Base-by-base conservation (phyloP, 2,329 filamentous ascomycete species). In the Lecanosticta acicola region DNA sequence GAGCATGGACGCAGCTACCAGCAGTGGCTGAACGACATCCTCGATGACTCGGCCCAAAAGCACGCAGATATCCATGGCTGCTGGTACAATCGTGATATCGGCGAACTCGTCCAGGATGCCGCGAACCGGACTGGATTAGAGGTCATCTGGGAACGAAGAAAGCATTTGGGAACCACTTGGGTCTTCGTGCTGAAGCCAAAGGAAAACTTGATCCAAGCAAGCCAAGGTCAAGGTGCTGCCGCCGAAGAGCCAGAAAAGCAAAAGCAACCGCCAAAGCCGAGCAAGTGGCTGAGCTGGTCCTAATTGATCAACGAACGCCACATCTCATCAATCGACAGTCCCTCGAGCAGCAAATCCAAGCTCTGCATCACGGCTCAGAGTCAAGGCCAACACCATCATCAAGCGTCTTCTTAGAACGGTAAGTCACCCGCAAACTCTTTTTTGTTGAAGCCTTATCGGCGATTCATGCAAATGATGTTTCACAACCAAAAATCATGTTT, bases 81-180 rank as follows among this genome's bases (percentile, higher is more conserved):
- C 54, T 76, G 72, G 71, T 75, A 69, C 68, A 75, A 76, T 53
- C 72, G 72, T 51, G 73, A 76, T 43, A 73, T 76, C 52, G 71
- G 68, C 5, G 64, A 62, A 45, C 68, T 76, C 44, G 71, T 75
- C 8, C 60, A 69, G 39, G 64, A 70, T n/a, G 73, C 70, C 43
- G 72, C 74, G 7, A 59, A 66, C 43, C 62, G 68, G 34, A 71
- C 66, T 43, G 72, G 72, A 13, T 55, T 76, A 37, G 70, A 74
- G 48, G 64, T 76, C 2, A 69, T 73, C 9, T 55, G 62, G 13
- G 66, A 73, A 50, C 65, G 66, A 53, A 65, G 73, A 49, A 66
- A 68, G 53, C 70, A 74, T 51, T 64, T 74, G 49, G 73, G 73
- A 24, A 76, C 73, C 10, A 73, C 69, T 13, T 75, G 69, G 69